Evolutionary conservation across 2,329 filamentous ascomycete species (phyloP), one percentile per base, ranked within the genome.

Genomic region (Exophiala dermatitidis): DNA sequence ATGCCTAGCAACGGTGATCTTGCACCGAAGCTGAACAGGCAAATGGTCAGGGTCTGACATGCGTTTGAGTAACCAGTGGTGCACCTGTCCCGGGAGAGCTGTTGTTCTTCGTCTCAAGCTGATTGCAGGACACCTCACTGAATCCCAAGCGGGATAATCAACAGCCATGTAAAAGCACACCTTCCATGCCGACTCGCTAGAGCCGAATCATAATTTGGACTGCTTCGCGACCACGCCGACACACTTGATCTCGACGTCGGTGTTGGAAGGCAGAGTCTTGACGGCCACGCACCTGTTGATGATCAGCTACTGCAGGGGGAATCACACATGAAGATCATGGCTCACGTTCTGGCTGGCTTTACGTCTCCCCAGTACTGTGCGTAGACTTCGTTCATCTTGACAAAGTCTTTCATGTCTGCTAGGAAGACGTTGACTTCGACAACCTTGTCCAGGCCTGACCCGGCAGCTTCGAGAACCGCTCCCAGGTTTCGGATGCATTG

Each of bases 311-410:
- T 12, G n/a, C 6, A n/a, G 30, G 6, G 6, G 19, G 4, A 12
- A 48, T 43, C 7, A 29, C 29, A 28, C 29, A 28, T 43, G 2
- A 29, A 5, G n/a, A 37, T 2, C 36, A 12, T 2, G 12, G 28
- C 38, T 5, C 38, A 41, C 55, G 52, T 57, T 44, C 57, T 54
- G 5, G 50, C 57, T 12, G 89, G 89, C 79, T 89, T 90, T 5
- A 67, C 56, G 54, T 67, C 67, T 2, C 66, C 65, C 66, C 64
- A 90, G 77, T 83, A 89, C 72, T 89, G 84, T n/a, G 33, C 52
- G 38, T 93, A 95, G 65, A 88, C 85, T 61, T 78, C 78, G 72
- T 95, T 95, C 86, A 95, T 89, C 68, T 83, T 82, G 69, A 72
- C 75, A 64, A 85, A 86, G 65, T 86, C 74, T 47, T 77, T 72